Base-by-base conservation (phyloP, 805 yeast species). In the Saccharomyces paradoxus region DNA sequence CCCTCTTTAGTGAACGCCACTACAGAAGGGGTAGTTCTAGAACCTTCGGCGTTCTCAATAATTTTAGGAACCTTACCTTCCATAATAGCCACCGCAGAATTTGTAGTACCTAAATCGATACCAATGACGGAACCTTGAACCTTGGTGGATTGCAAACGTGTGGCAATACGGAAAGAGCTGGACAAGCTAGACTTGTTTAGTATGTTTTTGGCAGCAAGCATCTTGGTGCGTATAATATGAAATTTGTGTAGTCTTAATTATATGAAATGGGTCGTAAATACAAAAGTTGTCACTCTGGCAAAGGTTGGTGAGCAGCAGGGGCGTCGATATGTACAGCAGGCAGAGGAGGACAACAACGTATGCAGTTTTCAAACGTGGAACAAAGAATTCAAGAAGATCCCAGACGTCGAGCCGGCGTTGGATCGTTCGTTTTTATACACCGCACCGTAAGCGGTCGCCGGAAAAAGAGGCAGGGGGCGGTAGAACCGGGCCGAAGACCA, bases 1-100 rank as follows among this genome's bases (percentile, higher is more conserved):
- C 92, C 94, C 56, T 87, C 94, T 71, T 86, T 84, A 62, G 94
- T 86, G 82, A 90, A 90, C 53, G 97, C 97, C 56, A 90, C 97
- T 48, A 90, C 89, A 37, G 97, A 91, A 31, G 97, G 97, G 22
- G 96, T 89, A 24, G 96, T 87, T 71, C 94, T 77, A 32, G 84
- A 80, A 60, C 94, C 96, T 72, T 87, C 92, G 51, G 87, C 89
- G 62, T 87, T 86, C 71, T 86, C 94, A 53, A 87, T 77, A 59
- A 87, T 87, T 66, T 77, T 78, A 50, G 94, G 84, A 29, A 78
- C 76, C 59, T 80, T 74, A 61, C 87, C 88, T 68, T 83, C 83
- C 80, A 87, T 84, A 49, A 86, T 71, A 5, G 96, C 94, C 51
- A 87, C 96, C 7, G 94, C 96, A 22, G 94, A 86, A 74, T 87